These are phyloP conservation scores for Penicillium sp. DNA, from an alignment of 2,329 filamentous ascomycete species.

Conservation along the genomic window DNA sequence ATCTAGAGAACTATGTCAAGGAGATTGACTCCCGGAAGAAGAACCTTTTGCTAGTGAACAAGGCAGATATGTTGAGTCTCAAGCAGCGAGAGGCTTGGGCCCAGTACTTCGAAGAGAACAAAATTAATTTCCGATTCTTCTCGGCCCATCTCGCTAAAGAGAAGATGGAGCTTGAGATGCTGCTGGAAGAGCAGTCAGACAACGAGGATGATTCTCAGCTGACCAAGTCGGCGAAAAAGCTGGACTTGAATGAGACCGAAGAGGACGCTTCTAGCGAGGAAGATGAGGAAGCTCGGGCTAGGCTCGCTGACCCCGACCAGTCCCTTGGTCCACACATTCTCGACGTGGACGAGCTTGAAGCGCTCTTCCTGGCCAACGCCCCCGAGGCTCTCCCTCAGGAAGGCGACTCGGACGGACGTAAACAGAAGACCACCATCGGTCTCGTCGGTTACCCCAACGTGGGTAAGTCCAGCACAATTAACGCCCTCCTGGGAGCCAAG, in stretches of 20 bases:
- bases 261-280: conserved; percentile 30
- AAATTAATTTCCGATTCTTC: conserved; percentile 93
- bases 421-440: conserved; percentile 78
- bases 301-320: conserved; percentile 25
- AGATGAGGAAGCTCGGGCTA: conserved; percentile 11
- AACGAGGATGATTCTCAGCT: conserved; percentile 47
- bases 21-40: conserved; percentile 84
- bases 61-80: conserved; percentile 97
- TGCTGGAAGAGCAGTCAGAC: conserved; percentile 43
- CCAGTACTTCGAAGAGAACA: conserved; percentile 73
- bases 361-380: conserved; percentile 76
- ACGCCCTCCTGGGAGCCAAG: conserved; percentile 95
- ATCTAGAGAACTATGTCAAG: conserved; percentile 91
- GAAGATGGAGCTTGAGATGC: conserved; percentile 69
- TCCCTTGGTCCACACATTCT: conserved; percentile 69
- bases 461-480: conserved; percentile 98
- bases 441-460: conserved; percentile 98
- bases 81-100: conserved; percentile 83
- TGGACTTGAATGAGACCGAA: conserved; percentile 45
- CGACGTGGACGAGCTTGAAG: conserved; percentile 88
- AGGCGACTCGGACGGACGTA: conserved; percentile 46
- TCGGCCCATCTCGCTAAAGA: conserved; percentile 91
- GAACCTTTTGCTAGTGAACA: conserved; percentile 93
- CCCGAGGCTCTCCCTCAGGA: conserved; percentile 51
- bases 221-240: conserved; percentile 45